A percentile compares a stretch with the other conserved stretches of the same genome.
Conservation (phyloP, 2,329 filamentous ascomycete genomes). For the Penicillium sp. region DNA sequence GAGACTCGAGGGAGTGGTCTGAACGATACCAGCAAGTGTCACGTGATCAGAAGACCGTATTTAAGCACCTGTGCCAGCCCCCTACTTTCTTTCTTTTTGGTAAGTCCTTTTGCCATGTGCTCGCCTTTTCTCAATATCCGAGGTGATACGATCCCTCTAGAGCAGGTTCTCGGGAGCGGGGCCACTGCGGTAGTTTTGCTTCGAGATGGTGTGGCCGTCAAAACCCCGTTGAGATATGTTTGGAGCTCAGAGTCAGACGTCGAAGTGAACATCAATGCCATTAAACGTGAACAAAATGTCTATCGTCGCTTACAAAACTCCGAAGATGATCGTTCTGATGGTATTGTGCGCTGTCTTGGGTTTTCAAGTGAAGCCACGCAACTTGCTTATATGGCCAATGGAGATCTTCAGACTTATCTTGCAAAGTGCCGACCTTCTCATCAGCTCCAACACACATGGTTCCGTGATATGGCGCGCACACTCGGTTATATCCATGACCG, state of each 20-base stretch:
- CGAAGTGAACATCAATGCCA: constrained; percentile 13
- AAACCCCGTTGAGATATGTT: constrained; percentile 11
- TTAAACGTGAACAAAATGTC: constrained; percentile 19
- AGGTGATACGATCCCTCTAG: constrained; percentile 6
- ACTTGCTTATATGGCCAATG: constrained; percentile 24
- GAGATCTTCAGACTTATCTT: constrained; percentile 25
- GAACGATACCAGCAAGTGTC: no score
- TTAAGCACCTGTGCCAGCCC: no score
- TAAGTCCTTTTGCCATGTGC: background rate
- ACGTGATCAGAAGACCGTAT: no score
- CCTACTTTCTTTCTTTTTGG: no score
- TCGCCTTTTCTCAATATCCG: constrained; percentile 11
- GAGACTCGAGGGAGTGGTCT: no score
- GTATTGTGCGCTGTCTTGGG: constrained; percentile 14
- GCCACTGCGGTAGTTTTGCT: constrained; percentile 14
- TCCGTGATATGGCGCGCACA: constrained; percentile 23
- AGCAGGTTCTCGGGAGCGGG: constrained; percentile 14
- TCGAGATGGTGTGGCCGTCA: background rate
- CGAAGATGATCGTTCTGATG: constrained; percentile 2
- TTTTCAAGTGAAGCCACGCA: constrained; percentile 11
- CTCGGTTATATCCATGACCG: constrained; percentile 26
- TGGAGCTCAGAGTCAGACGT: constrained; percentile 16
- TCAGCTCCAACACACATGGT: constrained; percentile 16
- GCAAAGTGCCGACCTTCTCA: constrained; percentile 10
- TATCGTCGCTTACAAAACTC: constrained; percentile 14